A percentile compares a stretch with the other conserved stretches of the same genome.
Evolutionary conservation across 208 protist species (phyloP).

Genomic region (Herpetomonas muscarum): DNA sequence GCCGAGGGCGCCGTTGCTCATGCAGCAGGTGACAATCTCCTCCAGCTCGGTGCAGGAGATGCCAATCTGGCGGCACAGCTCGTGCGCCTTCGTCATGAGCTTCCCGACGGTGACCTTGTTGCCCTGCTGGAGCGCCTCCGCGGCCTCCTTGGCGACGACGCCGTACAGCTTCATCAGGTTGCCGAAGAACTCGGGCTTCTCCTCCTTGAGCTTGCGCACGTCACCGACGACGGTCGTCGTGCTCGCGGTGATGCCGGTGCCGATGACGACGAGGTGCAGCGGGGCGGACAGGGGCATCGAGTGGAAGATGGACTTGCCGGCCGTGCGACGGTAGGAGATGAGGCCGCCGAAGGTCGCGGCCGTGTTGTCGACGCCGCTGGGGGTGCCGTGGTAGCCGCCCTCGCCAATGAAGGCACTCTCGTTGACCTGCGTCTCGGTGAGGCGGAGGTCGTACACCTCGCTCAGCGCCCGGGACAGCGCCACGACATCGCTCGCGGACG

Average conservation of each 20-base stretch:
- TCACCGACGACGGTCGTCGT: constrained; percentile 66
- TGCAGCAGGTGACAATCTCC: constrained; percentile 44
- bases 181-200: constrained; percentile 38
- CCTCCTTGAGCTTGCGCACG: constrained; percentile 41
- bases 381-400: constrained; percentile 85
- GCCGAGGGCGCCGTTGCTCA: constrained; percentile 47
- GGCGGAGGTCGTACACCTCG: constrained; percentile 56
- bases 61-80: constrained; percentile 51
- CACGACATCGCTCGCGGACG: constrained; percentile 76
- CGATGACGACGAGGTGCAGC: constrained; percentile 74
- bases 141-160: constrained; percentile 27
- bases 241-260: constrained; percentile 80
- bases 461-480: constrained; percentile 71
- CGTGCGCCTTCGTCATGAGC: constrained; percentile 70
- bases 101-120: constrained; percentile 32
- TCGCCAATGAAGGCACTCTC: constrained; percentile 64
- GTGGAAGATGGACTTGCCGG: constrained; percentile 33
- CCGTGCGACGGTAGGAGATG: constrained; percentile 47
- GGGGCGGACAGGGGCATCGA: constrained; percentile 21
- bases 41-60: constrained; percentile 72
- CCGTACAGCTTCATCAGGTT: constrained; percentile 39
- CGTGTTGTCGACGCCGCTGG: constrained; percentile 88
- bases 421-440: constrained; percentile 66
- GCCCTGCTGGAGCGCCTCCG: constrained; percentile 37
- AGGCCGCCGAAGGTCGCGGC: constrained; percentile 86